Evolutionary conservation across 2,329 filamentous ascomycete genomes (phyloP), one percentile per base, ranked within the genome.

Genomic region (Colletotrichum sp.): DNA sequence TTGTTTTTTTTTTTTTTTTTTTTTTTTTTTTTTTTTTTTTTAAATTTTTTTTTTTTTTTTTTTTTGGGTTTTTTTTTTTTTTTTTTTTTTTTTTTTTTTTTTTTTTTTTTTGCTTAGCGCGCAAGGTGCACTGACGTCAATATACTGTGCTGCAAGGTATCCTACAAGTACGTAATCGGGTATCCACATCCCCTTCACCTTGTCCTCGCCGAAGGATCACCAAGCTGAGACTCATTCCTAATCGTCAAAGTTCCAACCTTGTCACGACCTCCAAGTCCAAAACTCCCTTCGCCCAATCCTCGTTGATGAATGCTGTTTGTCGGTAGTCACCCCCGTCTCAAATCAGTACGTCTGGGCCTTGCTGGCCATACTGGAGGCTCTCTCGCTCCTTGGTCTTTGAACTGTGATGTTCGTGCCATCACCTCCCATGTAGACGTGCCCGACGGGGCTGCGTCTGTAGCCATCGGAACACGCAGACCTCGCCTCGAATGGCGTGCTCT

Each of bases 11-110:
- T n/a, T n/a, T n/a, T n/a, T n/a, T n/a, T n/a, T n/a, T n/a, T n/a
- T n/a, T n/a, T n/a, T n/a, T n/a, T n/a, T n/a, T n/a, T n/a, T n/a
- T n/a, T n/a, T n/a, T n/a, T n/a, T n/a, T n/a, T n/a, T n/a, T n/a
- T n/a, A n/a, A n/a, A n/a, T n/a, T n/a, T n/a, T n/a, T n/a, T 24
- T 24, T 24, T 24, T 24, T 24, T 24, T 24, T 15, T 34, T n/a
- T 69, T 65, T 74, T 66, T 36, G 24, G 24, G 24, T 16, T 34
- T n/a, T 70, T 39, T 39, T 39, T 39, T 16, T 39, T 39, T 39
- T 39, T 16, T 34, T n/a, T 70, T 66, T 74, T 71, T 52, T 74
- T 71, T 16, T 34, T n/a, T 70, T 65, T 74, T 66, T 39, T 74
- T 75, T 6, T 36, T 10, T 22, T 22, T 22, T 48, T 7, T 4